A percentile compares a stretch with the other conserved stretches of the same genome.
These are phyloP conservation scores for Heteromeles arbutifolia DNA, from an alignment of 306 rosid species.

Conservation along the genomic window DNA sequence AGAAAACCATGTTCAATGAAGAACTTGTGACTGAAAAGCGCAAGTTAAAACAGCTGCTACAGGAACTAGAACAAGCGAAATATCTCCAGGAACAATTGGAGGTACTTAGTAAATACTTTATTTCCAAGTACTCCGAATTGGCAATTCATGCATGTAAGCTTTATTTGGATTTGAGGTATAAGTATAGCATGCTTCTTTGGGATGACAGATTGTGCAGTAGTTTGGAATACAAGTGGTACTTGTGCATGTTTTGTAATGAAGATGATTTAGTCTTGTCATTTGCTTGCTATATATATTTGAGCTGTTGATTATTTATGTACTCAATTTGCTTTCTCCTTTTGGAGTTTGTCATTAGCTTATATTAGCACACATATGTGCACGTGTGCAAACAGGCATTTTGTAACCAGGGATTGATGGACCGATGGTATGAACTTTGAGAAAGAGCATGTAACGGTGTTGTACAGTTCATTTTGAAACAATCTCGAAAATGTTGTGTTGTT, in stretches of 20 bases:
- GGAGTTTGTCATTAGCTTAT: not conserved
- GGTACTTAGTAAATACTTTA: constrained; percentile 47
- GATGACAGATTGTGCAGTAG: not conserved
- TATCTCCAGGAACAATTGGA: constrained; percentile 52
- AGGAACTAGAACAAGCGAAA: constrained; percentile 60
- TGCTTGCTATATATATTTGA: not conserved
- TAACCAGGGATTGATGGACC: not conserved
- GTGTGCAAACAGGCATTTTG: not conserved
- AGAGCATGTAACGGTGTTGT: not conserved
- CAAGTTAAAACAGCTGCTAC: constrained; percentile 40
- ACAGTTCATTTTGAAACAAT: not conserved
- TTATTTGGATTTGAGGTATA: not conserved
- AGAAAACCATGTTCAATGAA: constrained; percentile 59
- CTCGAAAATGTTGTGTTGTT: not conserved
- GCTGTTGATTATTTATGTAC: not conserved
- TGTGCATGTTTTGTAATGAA: not conserved
- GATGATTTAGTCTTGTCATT: not conserved
- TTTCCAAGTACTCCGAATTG: not conserved
- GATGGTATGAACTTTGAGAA: not conserved
- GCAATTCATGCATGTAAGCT: not conserved
- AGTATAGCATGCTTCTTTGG: not conserved
- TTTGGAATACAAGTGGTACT: not conserved
- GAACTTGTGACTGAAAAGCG: constrained; percentile 55
- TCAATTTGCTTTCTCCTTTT: not conserved
- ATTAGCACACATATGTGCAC: not conserved